Conservation (phyloP, 176 grass and related monocot species). For the Carex myosuroides region DNA sequence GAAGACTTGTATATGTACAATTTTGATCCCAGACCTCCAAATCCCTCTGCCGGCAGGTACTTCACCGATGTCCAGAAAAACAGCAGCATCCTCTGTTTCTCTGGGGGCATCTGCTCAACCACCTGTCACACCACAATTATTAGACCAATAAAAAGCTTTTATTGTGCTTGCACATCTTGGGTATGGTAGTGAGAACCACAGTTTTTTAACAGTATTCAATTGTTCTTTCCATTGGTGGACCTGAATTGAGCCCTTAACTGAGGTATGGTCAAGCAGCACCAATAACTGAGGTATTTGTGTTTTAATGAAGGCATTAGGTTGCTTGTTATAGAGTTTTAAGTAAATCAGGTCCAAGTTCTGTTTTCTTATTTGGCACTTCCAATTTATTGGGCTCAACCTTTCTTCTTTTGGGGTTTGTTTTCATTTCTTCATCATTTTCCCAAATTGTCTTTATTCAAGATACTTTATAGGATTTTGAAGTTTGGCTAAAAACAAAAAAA, state of each 20-base stretch:
- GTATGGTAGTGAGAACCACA: neutral
- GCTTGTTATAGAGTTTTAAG: no score
- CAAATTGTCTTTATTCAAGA: no score
- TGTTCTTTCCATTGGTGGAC: neutral
- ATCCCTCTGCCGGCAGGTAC: conserved; percentile 80
- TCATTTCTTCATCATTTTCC: no score
- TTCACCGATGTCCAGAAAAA: conserved; percentile 98
- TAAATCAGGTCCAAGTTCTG: no score
- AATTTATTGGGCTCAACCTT: no score
- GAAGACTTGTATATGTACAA: conserved; percentile 74
- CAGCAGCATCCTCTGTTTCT: conserved; percentile 69
- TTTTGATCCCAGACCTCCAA: conserved; percentile 71
- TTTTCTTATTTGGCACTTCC: no score
- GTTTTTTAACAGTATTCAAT: neutral
- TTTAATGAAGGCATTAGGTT: no score
- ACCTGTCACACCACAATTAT: conserved; percentile 30
- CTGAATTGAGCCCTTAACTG: neutral
- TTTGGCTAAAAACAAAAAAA: no score
- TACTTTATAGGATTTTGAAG: no score
- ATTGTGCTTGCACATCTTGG: neutral
- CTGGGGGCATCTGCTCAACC: conserved; percentile 64
- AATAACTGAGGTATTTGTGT: neutral
- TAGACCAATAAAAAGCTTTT: neutral
- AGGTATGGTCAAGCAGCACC: neutral
- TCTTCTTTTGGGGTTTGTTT: no score